Evolutionary conservation across 2,329 filamentous ascomycete genomes (phyloP).

Genomic region (Trichoderma lentiforme): DNA sequence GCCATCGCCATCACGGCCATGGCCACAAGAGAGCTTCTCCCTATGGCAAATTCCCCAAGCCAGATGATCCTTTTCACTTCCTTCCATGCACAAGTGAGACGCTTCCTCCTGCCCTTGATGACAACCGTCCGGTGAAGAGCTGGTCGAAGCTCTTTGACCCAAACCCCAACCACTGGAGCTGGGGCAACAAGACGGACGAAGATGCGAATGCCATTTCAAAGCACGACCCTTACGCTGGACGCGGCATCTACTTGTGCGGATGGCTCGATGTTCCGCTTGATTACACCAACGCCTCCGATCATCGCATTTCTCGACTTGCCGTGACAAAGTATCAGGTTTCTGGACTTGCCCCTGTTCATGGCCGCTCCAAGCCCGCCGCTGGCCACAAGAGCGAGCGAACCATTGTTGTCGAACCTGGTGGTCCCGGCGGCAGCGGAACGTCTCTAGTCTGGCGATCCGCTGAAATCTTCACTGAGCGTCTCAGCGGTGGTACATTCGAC

Average conservation of each 20-base stretch:
- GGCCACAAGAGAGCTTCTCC: slow-evolving; percentile 2
- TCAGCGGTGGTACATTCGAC: slow-evolving; percentile 44
- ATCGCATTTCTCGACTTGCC: slow-evolving; percentile 44
- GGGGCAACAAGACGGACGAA: slow-evolving; percentile 33
- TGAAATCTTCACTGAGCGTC: slow-evolving; percentile 37
- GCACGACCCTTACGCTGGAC: slow-evolving; percentile 35
- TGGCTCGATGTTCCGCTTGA: slow-evolving; percentile 48
- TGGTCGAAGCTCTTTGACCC: slow-evolving; percentile 44
- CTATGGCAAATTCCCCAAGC: slow-evolving; percentile 35
- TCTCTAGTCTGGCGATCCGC: slow-evolving; percentile 38
- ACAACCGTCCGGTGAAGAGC: slow-evolving; percentile 33
- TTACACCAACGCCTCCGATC: slow-evolving; percentile 44
- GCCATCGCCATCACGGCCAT: not conserved
- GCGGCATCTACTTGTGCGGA: slow-evolving; percentile 47
- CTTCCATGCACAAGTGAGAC: slow-evolving; percentile 45
- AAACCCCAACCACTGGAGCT: slow-evolving; percentile 45
- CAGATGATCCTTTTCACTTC: slow-evolving; percentile 45
- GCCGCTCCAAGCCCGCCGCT: slow-evolving; percentile 17
- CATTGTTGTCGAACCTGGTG: slow-evolving; percentile 49
- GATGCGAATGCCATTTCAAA: not conserved
- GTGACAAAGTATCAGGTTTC: slow-evolving; percentile 49
- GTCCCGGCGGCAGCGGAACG: slow-evolving; percentile 48
- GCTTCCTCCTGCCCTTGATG: slow-evolving; percentile 41
- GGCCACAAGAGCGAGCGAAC: slow-evolving; percentile 44
- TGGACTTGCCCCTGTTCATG: slow-evolving; percentile 35